Percentiles rank a stretch among this genome's conserved stretches.
Evolutionary conservation across 73 alveolate species (phyloP).

Genomic region (Paraurostyla sp.): DNA sequence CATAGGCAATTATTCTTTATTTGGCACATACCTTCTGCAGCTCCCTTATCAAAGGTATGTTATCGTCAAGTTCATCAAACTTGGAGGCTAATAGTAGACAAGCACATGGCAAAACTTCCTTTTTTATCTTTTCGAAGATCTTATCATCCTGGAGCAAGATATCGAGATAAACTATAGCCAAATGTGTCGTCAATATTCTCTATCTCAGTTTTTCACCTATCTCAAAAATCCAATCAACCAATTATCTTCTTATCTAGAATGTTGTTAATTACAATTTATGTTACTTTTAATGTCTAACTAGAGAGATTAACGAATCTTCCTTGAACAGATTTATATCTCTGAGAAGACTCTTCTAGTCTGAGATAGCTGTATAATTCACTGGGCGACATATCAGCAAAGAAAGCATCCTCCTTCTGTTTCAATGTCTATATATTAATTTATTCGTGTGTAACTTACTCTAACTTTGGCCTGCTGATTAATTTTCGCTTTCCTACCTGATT

Average conservation of each 20-base stretch:
- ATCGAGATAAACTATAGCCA: slow-evolving; percentile 67
- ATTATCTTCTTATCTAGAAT: slow-evolving; percentile 48
- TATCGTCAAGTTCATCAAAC: slow-evolving; percentile 72
- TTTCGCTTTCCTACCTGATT: not conserved
- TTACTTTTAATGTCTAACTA: not conserved
- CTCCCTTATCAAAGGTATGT: slow-evolving; percentile 68
- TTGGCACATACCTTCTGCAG: slow-evolving; percentile 30
- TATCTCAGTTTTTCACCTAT: slow-evolving; percentile 69
- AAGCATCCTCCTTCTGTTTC: slow-evolving; percentile 33
- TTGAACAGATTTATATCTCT: slow-evolving; percentile 18
- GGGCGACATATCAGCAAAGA: slow-evolving; percentile 68
- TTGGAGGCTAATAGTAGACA: slow-evolving; percentile 61
- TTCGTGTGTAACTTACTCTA: slow-evolving; percentile 10
- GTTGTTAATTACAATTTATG: not conserved
- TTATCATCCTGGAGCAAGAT: slow-evolving; percentile 32
- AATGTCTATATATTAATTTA: not conserved
- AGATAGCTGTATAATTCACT: slow-evolving; percentile 58
- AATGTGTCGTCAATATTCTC: slow-evolving; percentile 63
- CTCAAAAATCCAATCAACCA: slow-evolving; percentile 76
- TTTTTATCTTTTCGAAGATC: slow-evolving; percentile 30
- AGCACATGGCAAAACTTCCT: slow-evolving; percentile 47
- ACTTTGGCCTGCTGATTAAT: not conserved
- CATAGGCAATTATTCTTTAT: slow-evolving; percentile 17
- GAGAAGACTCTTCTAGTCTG: slow-evolving; percentile 45
- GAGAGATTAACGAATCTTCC: slow-evolving; percentile 18